Evolutionary conservation across 345 rosid species (phyloP), one percentile per base, ranked within the genome.

Genomic region (Reutealis trisperma): DNA sequence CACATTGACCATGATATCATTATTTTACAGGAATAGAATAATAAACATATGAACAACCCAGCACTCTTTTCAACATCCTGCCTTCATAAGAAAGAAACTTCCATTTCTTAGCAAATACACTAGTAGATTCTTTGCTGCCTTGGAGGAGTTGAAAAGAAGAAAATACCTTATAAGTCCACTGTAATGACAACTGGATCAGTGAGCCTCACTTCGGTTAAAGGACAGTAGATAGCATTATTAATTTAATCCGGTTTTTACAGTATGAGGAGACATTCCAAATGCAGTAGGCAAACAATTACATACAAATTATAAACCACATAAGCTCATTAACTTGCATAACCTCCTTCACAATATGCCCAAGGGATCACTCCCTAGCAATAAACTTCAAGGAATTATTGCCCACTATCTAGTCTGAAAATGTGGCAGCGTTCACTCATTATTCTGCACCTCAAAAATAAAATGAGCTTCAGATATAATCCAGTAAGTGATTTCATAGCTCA

Each of bases 351-450:
- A 51, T 25, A 13, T 47, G 51, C 19, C 74, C 16, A 55, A 2
- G n/a, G 45, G 19, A 41, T 3, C 6, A 22, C 18, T 54, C 67
- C 67, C 66, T 54, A 16, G n/a, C 15, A 16, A 32, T 34, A 37
- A 63, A 42, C 68, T 61, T 64, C 57, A 0, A 32, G 37, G 2
- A 65, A 60, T 44, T 25, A 47, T 64, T 49, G 62, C 41, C 67
- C 60, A 57, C 49, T 63, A 71, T 57, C 52, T 15, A 55, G 70
- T 67, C 25, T 34, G 72, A 70, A 54, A 71, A 58, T 52, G 67
- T 69, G 30, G 34, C 66, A 63, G 61, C 49, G 15, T 71, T 86
- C 83, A 88, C 83, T 88, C 94, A 11, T 77, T 83, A 81, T 73
- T 22, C 94, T 90, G 92, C 87, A 80, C 13, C 70, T 1, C 18